Evolutionary conservation across 2,329 filamentous ascomycete genomes (phyloP), one percentile per base, ranked within the genome.

Genomic region (Emmonsiellopsis sp.): DNA sequence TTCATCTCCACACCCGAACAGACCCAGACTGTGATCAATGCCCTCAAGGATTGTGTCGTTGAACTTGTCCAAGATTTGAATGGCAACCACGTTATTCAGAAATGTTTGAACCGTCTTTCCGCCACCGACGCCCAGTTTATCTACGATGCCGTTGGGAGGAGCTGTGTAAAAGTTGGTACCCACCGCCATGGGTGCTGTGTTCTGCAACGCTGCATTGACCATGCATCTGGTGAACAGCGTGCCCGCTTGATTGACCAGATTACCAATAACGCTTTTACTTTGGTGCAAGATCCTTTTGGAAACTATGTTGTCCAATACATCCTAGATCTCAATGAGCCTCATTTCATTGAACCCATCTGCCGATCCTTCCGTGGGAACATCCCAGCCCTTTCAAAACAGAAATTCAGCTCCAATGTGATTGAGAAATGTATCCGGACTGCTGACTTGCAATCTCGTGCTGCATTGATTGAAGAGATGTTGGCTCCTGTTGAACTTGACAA

Each of bases 231-330:
- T 55, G 78, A 85, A 38, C 93, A 98, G 74, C 95, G 95, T 75
- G 79, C 84, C 55, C 86, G 87, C 74, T 79, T 98, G 57, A 90
- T 98, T 59, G 77, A 81, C 56, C 82, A 88, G 66, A 97, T 98
- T 70, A 96, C 91, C 1, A 79, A 84, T 52, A 86, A 95, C 67
- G 89, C 91, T n/a, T 87, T 89, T 60, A 78, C 85, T 38, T 82
- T 98, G 9, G 90, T 98, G 16, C 90, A 96, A 69, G 93, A 98
- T 69, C 92, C 93, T 0, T 98, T 96, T 62, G 93, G 93, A 66
- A 98, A 98, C 73, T 98, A 98, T 61, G 93, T 98, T 50, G 87
- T 98, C 50, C 93, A 98, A 74, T 98, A 98, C 74, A 97, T 98
- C 66, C 83, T 98, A 61, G 93, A 97, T 67, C 80, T 97, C 52